These are phyloP conservation scores for Penicillium sp. DNA, from an alignment of 2,329 filamentous ascomycete species.

Conservation along the genomic window DNA sequence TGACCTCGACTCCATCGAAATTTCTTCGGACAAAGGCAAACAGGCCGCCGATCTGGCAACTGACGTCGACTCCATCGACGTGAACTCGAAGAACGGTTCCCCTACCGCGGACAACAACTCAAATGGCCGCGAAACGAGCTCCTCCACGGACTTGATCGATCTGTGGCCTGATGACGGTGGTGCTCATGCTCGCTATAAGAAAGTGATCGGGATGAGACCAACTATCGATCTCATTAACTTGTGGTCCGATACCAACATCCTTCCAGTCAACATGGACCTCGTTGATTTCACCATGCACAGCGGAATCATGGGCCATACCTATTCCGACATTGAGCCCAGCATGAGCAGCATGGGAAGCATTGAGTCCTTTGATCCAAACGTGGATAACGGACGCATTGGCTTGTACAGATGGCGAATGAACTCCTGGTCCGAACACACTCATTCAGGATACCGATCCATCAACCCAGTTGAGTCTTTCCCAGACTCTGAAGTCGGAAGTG, in stretches of 20 bases:
- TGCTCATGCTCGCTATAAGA: not conserved
- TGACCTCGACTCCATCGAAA: not conserved
- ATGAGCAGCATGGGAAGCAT: not conserved
- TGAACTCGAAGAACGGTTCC: not conserved
- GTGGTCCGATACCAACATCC: not conserved
- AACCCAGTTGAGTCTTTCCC: not conserved
- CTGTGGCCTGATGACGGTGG: not conserved
- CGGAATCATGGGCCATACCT: not conserved
- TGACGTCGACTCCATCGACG: not conserved
- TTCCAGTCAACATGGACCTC: not conserved
- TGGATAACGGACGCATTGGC: not conserved
- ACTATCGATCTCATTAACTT: not conserved
- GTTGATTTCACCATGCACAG: not conserved
- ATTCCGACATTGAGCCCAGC: not conserved
- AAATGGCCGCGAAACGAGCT: not conserved
- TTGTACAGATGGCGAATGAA: too few species aligned
- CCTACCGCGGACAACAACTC: not conserved
- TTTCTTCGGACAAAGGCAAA: not conserved
- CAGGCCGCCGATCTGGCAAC: not conserved
- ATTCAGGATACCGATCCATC: not conserved
- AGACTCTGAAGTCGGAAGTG: not conserved
- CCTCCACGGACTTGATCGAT: not conserved
- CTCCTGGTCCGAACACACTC: not conserved
- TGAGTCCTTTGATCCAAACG: not conserved
- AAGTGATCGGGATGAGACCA: not conserved